Conservation (phyloP, 441 rosid genomes). For the Syzygium syzygioides region DNA sequence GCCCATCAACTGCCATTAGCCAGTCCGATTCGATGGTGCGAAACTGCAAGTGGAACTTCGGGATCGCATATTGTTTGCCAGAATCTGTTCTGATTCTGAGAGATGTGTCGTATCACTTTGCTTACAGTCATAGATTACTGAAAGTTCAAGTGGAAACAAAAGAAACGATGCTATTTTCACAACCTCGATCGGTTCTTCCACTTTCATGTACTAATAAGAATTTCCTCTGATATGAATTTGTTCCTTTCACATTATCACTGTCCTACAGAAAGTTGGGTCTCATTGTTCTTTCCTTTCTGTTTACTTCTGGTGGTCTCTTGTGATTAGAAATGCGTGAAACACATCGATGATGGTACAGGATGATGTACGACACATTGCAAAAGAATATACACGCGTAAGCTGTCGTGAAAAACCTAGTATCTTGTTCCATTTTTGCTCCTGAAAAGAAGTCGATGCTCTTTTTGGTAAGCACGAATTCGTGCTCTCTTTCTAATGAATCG, state of each 20-base stretch:
- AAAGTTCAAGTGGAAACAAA: neutral
- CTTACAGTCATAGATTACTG: neutral
- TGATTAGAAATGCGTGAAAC: neutral
- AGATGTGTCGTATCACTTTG: neutral
- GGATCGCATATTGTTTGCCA: neutral
- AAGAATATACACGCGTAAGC: neutral
- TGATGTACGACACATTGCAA: neutral
- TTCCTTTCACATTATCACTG: neutral
- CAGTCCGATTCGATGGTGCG: neutral
- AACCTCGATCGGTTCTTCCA: neutral
- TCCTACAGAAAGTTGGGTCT: neutral
- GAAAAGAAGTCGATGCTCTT: neutral
- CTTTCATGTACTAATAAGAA: neutral
- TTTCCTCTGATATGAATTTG: neutral
- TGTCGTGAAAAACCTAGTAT: neutral
- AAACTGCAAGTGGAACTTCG: neutral
- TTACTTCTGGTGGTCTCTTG: neutral
- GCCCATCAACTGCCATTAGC: neutral
- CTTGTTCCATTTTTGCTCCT: neutral
- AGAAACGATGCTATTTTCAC: neutral
- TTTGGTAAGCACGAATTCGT: neutral
- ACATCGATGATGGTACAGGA: neutral
- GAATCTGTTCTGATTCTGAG: neutral
- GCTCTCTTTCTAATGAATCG: neutral
- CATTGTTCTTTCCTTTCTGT: neutral